phyloP scores from a whole-genome alignment of 2,329 filamentous ascomycete genomes.

The Neonectria faginata region DNA sequence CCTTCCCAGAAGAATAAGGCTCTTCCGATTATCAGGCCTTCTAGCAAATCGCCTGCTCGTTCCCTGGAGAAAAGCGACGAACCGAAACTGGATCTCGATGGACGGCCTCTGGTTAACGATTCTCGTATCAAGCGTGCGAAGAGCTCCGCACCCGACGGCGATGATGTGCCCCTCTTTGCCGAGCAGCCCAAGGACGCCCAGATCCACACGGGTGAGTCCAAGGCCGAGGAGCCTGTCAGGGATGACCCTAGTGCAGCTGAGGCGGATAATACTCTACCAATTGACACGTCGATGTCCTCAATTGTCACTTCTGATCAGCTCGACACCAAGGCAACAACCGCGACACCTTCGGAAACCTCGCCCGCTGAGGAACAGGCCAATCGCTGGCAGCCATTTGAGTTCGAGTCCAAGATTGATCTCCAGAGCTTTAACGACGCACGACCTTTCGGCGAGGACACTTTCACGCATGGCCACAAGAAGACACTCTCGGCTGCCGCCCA shows the following conservation, averaged over 20 bases:
- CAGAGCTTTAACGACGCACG: constrained; percentile 64
- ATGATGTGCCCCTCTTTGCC: constrained; percentile 82
- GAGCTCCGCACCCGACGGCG: constrained; percentile 72
- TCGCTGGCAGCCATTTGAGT: constrained; percentile 67
- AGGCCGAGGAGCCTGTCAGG: constrained; percentile 37
- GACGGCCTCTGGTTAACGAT: constrained; percentile 72
- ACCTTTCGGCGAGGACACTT: constrained; percentile 59
- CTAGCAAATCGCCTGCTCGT: constrained; percentile 60
- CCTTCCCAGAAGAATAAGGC: constrained; percentile 83
- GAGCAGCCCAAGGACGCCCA: constrained; percentile 55
- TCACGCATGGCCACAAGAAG: constrained; percentile 60
- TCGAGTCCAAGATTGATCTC: constrained; percentile 62
- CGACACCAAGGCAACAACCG: constrained; percentile 65
- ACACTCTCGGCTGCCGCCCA: constrained; percentile 75
- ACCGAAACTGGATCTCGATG: constrained; percentile 51
- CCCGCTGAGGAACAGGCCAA: constrained; percentile 62
- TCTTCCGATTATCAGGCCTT: constrained; percentile 80
- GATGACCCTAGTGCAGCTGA: constrained; percentile 50
- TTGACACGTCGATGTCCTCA: constrained; percentile 67
- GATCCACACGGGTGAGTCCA: constrained; percentile 31
- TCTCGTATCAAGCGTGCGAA: constrained; percentile 81
- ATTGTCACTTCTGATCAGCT: constrained; percentile 64
- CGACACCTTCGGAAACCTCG: constrained; percentile 65
- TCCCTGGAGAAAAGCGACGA: constrained; percentile 41
- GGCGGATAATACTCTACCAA: constrained; percentile 56